Evolutionary conservation across 2,329 filamentous ascomycete genomes (phyloP).

Genomic region (Trichoderma semiorbis): DNA sequence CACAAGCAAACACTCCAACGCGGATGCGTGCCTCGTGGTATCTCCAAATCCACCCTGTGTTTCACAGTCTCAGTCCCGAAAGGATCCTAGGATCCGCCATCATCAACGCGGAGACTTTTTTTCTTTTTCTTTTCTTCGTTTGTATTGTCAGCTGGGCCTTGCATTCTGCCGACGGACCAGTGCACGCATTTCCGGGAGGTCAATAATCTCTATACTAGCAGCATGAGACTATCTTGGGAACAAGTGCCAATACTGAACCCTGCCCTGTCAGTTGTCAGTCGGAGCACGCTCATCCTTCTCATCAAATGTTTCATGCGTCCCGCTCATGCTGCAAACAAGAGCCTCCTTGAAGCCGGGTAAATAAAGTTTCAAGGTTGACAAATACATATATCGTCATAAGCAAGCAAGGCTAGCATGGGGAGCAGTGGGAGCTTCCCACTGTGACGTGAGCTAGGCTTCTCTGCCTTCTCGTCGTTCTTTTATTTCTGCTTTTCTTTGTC

Average conservation of each 20-base stretch:
- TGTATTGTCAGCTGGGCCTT: background rate
- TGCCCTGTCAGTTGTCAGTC: background rate
- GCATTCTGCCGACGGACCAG: background rate
- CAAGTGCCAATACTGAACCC: background rate
- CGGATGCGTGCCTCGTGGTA: background rate
- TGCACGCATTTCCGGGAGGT: background rate
- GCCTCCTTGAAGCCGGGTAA: slow-evolving; percentile 2
- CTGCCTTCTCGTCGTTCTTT: background rate
- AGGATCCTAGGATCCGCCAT: background rate
- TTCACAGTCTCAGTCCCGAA: background rate
- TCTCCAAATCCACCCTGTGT: background rate
- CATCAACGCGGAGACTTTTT: background rate
- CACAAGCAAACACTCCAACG: background rate
- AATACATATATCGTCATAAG: background rate
- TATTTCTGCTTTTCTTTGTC: background rate
- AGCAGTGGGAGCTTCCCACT: background rate
- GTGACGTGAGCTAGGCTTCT: background rate
- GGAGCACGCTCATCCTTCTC: background rate
- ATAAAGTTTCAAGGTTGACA: slow-evolving; percentile 4
- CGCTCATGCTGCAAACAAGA: background rate
- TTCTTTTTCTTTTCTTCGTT: background rate
- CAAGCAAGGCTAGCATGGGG: background rate
- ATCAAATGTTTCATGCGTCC: slow-evolving; percentile 8
- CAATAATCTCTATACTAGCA: background rate
- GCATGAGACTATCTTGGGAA: background rate